Percentiles rank a stretch among this genome's conserved stretches.
These are phyloP conservation scores for Raffaelea albimanens DNA, from an alignment of 2,329 filamentous ascomycete genomes.

Conservation along the genomic window DNA sequence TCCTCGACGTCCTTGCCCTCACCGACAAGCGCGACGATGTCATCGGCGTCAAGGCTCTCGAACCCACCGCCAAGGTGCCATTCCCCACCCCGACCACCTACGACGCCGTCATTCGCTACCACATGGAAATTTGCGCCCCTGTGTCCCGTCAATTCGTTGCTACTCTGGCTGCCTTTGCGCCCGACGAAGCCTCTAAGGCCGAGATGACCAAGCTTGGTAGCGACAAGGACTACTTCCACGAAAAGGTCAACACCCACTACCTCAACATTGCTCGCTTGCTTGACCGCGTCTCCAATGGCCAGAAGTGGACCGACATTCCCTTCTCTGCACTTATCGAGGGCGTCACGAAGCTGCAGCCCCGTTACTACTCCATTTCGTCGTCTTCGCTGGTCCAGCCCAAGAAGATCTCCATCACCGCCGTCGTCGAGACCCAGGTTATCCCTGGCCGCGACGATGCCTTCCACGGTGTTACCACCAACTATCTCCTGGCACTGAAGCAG, in stretches of 20 bases:
- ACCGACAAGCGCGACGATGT: slow-evolving; percentile 69
- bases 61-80: slow-evolving; percentile 92
- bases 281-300: slow-evolving; percentile 58
- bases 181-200: slow-evolving; percentile 72
- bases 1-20: slow-evolving; percentile 71
- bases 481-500: slow-evolving; percentile 86
- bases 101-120: slow-evolving; percentile 85
- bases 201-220: slow-evolving; percentile 82
- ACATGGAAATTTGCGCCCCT: slow-evolving; percentile 92
- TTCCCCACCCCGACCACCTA: slow-evolving; percentile 97
- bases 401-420: slow-evolving; percentile 89
- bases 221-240: slow-evolving; percentile 93
- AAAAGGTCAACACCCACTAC: slow-evolving; percentile 70
- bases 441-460: slow-evolving; percentile 69
- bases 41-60: slow-evolving; percentile 80
- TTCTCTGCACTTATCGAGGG: slow-evolving; percentile 95
- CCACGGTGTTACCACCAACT: slow-evolving; percentile 95
- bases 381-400: slow-evolving; percentile 90
- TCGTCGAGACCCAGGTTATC: slow-evolving; percentile 76
- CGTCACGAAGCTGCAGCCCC: slow-evolving; percentile 87
- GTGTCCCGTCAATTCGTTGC: slow-evolving; percentile 93
- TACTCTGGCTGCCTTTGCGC: slow-evolving; percentile 79
- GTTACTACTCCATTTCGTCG: slow-evolving; percentile 98
- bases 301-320: slow-evolving; percentile 75
- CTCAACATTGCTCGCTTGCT: slow-evolving; percentile 87